A percentile compares a stretch with the other conserved stretches of the same genome.
Conservation (phyloP, 495 filamentous ascomycete species). For the Parathielavia appendiculata region DNA sequence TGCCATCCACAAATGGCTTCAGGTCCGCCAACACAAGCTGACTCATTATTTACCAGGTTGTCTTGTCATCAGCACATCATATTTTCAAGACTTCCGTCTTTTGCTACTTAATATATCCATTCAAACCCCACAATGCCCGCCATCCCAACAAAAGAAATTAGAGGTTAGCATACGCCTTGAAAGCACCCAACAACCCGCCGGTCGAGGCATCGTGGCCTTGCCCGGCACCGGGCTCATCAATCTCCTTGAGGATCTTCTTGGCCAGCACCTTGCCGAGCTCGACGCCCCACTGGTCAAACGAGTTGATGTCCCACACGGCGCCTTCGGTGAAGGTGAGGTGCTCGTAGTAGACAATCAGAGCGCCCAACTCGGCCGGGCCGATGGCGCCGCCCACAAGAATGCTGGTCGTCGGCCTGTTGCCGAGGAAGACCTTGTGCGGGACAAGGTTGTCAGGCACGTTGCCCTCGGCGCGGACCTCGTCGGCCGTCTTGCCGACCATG, state of each 20-base stretch:
- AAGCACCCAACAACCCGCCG: slow-evolving; percentile 79
- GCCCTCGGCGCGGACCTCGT: slow-evolving; percentile 84
- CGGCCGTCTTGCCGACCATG: slow-evolving; percentile 95
- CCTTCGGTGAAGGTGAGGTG: slow-evolving; percentile 97
- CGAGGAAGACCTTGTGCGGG: slow-evolving; percentile 98
- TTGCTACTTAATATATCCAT: not conserved
- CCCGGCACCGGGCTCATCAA: slow-evolving; percentile 67
- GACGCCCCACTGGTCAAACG: slow-evolving; percentile 98
- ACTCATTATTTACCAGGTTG: too few species aligned
- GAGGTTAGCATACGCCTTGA: slow-evolving; percentile 48
- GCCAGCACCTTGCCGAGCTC: slow-evolving; percentile 95
- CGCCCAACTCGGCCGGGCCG: slow-evolving; percentile 87
- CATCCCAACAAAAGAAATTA: not conserved
- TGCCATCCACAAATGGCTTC: too few species aligned
- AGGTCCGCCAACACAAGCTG: too few species aligned
- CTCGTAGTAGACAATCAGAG: slow-evolving; percentile 97
- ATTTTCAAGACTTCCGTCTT: not conserved
- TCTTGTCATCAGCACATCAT: not conserved
- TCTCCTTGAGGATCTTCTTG: slow-evolving; percentile 77
- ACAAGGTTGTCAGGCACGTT: slow-evolving; percentile 70
- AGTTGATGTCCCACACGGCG: slow-evolving; percentile 98
- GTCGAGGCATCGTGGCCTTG: slow-evolving; percentile 78
- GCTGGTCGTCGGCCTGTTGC: slow-evolving; percentile 92
- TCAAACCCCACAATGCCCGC: not conserved
- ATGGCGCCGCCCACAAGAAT: slow-evolving; percentile 87